Evolutionary conservation across 148 eudicot species (phyloP), one percentile per base, ranked within the genome.

Genomic region (Gaultheria prostrata): DNA sequence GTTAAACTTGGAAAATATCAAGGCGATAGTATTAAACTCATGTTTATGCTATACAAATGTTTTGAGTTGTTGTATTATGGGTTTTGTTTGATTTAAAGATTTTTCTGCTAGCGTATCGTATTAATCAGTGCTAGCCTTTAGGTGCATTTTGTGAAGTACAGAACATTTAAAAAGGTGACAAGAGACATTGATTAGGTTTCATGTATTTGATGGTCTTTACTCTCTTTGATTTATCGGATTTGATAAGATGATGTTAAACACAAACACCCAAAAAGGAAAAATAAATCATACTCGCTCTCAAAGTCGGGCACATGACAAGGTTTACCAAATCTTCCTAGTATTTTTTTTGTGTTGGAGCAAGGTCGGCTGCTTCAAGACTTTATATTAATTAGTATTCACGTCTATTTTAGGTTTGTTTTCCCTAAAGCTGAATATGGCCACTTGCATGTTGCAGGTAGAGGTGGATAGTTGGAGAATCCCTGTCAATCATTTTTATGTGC

Each of bases 371-470:
- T 74, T 74, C 77, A 39, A 21, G 45, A 43, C 28, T 43, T 74
- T 15, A 74, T 74, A 45, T 43, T 43, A 20, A 74, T 43, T 7
- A 39, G 77, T 45, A 45, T 21, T 74, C 51, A 43, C 6, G 8
- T 8, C 77, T 18, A 15, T 9, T 35, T 35, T 8, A 43, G 6
- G 1, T 8, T 18, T 61, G 4, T 18, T 72, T 33, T 18, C 21
- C 4, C 48, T 9, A 74, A 21, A 39, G 53, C 53, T 43, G 77
- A 74, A 74, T 74, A 8, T 74, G 77, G 77, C 28, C 77, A 72
- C 51, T 74, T 74, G 77, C 77, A 74, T 43, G 50, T 74, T 74
- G 77, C 77, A 43, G 77, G 48, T 45, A 65, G 51, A 74, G 49
- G 48, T 21, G 28, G 77, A 74, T 45, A 4, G 48, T 43, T 21